Conservation (phyloP, 2,329 filamentous ascomycete genomes). For the Scedosporium apiospermum region DNA sequence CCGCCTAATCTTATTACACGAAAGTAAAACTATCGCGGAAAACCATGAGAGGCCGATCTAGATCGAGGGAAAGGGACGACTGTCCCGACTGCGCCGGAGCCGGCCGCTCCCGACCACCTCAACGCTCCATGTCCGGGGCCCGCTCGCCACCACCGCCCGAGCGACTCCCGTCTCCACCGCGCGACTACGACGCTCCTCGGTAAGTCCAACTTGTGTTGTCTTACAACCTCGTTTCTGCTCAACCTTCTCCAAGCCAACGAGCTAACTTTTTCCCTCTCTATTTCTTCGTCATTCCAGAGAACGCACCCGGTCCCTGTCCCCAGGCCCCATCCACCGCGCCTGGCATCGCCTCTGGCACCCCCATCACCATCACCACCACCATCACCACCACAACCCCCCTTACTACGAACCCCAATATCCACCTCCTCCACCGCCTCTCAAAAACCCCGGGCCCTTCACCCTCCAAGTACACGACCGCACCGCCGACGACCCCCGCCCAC, state of each 20-base stretch:
- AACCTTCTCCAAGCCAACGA: background rate
- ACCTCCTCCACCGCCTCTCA: background rate
- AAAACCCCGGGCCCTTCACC: background rate
- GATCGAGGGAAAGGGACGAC: background rate
- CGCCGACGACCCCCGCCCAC: background rate
- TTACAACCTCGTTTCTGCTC: background rate
- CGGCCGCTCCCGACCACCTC: background rate
- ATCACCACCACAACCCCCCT: background rate
- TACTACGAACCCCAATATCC: background rate
- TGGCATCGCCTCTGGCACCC: background rate
- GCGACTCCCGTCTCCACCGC: background rate
- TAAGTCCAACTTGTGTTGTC: background rate
- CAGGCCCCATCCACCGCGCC: background rate
- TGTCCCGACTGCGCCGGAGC: background rate
- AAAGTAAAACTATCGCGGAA: background rate
- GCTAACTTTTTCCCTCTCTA: background rate
- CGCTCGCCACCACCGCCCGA: background rate
- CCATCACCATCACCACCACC: background rate
- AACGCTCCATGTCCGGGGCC: background rate
- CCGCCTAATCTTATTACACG: background rate
- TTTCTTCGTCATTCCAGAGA: background rate
- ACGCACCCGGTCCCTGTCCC: background rate
- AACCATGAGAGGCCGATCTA: background rate
- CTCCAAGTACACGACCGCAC: slow-evolving; percentile 4
- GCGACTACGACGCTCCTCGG: background rate